These are phyloP conservation scores for Onygena corvina DNA, from an alignment of 2,329 filamentous ascomycete species.

Conservation along the genomic window DNA sequence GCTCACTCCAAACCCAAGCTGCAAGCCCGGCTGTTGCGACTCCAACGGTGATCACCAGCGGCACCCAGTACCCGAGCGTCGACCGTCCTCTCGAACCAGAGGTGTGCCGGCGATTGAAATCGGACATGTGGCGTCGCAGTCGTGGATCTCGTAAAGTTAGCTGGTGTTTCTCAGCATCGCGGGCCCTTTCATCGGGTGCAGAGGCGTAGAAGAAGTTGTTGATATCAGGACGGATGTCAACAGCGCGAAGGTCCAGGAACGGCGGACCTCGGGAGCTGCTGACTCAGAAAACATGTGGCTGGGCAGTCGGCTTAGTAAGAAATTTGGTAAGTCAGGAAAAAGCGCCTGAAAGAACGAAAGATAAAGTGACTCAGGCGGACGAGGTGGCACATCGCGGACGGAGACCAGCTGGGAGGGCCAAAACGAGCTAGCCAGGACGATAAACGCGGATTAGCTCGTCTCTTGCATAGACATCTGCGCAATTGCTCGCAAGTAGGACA, in stretches of 20 bases:
- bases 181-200: not conserved
- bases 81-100: constrained; percentile 30
- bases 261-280: not conserved
- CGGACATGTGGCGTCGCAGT: constrained; percentile 25
- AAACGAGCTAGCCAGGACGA: not conserved
- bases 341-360: not conserved
- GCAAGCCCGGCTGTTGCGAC: constrained; percentile 75
- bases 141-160: not conserved
- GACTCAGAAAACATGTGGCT: constrained; percentile 5
- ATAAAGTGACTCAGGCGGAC: not conserved
- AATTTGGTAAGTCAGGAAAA: not conserved
- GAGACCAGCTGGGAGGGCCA: no score
- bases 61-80: constrained; percentile 64
- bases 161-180: not conserved
- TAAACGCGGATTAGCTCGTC: not conserved
- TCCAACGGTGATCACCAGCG: constrained; percentile 72
- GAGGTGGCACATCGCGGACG: no score
- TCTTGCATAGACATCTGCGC: not conserved
- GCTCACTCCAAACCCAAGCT: constrained; percentile 90
- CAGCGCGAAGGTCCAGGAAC: not conserved
- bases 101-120: constrained; percentile 27
- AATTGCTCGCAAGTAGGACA: not conserved
- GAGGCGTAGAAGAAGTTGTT: not conserved
- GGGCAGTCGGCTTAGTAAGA: not conserved
- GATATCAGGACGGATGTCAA: not conserved